A percentile compares a stretch with the other conserved stretches of the same genome.
phyloP scores from a whole-genome alignment of 305 asterid genomes.

The Lippia alba region DNA sequence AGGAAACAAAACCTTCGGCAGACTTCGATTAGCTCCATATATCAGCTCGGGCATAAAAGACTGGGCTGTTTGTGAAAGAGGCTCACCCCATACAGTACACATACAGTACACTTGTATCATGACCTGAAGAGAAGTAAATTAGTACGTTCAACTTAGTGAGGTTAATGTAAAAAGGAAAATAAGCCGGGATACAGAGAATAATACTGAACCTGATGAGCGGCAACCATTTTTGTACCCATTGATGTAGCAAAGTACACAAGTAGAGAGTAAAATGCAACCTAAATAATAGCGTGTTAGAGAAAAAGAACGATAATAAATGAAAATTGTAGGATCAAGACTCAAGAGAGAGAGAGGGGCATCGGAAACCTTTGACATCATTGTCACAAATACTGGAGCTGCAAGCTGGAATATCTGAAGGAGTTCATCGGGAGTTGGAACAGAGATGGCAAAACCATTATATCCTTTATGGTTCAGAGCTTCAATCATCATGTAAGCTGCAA shows the following conservation, averaged over 20 bases:
- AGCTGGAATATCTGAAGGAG: conserved; percentile 72
- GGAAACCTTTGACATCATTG: conserved; percentile 93
- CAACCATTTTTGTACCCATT: conserved; percentile 74
- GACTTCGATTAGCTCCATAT: conserved; percentile 74
- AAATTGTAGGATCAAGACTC: conserved; percentile 23
- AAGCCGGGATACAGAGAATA: conserved; percentile 17
- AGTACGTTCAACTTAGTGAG: conserved; percentile 2
- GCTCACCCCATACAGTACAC: conserved; percentile 90
- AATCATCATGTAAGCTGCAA: conserved; percentile 94
- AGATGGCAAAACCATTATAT: conserved; percentile 77
- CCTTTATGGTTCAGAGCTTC: conserved; percentile 77
- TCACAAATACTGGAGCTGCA: conserved; percentile 93
- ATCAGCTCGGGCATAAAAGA: conserved; percentile 89
- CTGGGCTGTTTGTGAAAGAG: conserved; percentile 96
- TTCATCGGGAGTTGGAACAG: conserved; percentile 73
- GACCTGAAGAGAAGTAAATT: conserved; percentile 56
- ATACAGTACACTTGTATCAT: conserved; percentile 84
- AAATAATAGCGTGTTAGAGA: conserved; percentile 35
- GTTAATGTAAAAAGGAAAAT: conserved; percentile 18
- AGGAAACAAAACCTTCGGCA: conserved; percentile 64
- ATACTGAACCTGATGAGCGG: conserved; percentile 85
- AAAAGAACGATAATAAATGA: conserved; percentile 25
- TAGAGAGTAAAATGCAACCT: conserved; percentile 87
- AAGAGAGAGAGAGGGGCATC: conserved; percentile 36
- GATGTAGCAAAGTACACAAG: conserved; percentile 91